These are phyloP conservation scores for Plantago elongata DNA, from an alignment of 257 asterid species.

Conservation along the genomic window DNA sequence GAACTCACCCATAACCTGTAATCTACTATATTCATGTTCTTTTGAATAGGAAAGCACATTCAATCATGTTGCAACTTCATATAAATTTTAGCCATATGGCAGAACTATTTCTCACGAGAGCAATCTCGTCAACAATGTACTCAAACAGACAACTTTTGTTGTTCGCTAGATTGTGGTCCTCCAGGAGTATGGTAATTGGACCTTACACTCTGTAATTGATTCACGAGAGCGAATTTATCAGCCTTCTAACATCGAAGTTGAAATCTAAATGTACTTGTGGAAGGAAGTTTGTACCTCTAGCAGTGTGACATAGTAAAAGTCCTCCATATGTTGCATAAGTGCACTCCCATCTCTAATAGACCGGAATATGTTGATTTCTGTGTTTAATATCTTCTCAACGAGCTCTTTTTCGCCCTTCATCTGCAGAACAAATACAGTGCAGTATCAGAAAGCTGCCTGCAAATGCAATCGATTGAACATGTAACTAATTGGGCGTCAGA, in stretches of 20 bases:
- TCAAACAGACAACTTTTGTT: constrained; percentile 35
- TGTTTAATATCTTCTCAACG: constrained; percentile 82
- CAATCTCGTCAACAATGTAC: neutral
- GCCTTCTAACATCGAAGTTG: neutral
- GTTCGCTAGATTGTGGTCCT: constrained; percentile 36
- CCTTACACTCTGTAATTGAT: constrained; percentile 55
- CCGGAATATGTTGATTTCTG: constrained; percentile 85
- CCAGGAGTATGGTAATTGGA: constrained; percentile 54
- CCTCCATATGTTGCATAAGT: constrained; percentile 99
- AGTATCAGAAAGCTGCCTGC: neutral
- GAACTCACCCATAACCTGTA: too few species aligned
- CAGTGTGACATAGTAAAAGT: constrained; percentile 78
- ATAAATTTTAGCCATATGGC: too few species aligned
- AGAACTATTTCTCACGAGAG: too few species aligned
- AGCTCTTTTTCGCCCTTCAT: constrained; percentile 96
- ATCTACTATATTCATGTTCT: too few species aligned
- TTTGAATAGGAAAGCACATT: too few species aligned
- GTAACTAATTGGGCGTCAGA: too few species aligned
- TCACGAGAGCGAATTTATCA: neutral
- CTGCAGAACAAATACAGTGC: constrained; percentile 28
- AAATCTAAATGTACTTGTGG: neutral
- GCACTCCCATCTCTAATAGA: constrained; percentile 98
- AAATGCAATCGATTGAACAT: too few species aligned
- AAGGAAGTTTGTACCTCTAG: constrained; percentile 52
- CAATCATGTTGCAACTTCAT: too few species aligned